Percentiles rank a stretch among this genome's conserved stretches.
phyloP scores from a whole-genome alignment of 2,329 filamentous ascomycete genomes.

The Elsinoe perseae region DNA sequence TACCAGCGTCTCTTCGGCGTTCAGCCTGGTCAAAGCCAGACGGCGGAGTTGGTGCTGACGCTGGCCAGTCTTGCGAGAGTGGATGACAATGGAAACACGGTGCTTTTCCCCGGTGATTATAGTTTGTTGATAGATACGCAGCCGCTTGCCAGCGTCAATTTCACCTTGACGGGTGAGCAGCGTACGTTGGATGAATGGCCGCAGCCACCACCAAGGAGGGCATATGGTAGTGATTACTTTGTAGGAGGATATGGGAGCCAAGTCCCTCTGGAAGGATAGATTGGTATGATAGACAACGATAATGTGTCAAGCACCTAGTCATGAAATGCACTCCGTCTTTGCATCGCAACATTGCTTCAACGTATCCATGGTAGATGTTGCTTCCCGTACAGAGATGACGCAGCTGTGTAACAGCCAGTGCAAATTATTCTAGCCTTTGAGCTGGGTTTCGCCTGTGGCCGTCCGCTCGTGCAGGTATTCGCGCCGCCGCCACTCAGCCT shows the following conservation, averaged over 20 bases:
- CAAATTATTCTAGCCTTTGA: no score
- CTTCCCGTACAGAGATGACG: no score
- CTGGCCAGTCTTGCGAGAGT: constrained; percentile 45
- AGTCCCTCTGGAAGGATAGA: neutral
- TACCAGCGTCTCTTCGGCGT: constrained; percentile 40
- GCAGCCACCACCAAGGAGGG: constrained; percentile 22
- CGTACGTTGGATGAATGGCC: constrained; percentile 37
- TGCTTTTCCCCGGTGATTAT: constrained; percentile 50
- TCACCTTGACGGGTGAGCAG: constrained; percentile 41
- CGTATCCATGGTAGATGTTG: no score
- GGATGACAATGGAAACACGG: constrained; percentile 43
- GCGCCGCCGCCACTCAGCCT: no score
- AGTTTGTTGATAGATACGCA: constrained; percentile 41
- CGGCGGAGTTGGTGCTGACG: constrained; percentile 36
- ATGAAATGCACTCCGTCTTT: no score
- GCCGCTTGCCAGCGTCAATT: constrained; percentile 35
- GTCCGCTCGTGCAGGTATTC: no score
- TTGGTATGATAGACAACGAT: no score
- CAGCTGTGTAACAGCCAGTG: no score
- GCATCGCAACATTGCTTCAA: no score
- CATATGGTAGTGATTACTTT: constrained; percentile 23
- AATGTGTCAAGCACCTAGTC: no score
- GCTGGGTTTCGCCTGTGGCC: no score
- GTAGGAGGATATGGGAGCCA: constrained; percentile 24
- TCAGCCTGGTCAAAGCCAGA: constrained; percentile 22